These are phyloP conservation scores for slime mould (Dictyostelium discoideum) DNA, from an alignment of 78 protist species.

Conservation along the genomic window DNA sequence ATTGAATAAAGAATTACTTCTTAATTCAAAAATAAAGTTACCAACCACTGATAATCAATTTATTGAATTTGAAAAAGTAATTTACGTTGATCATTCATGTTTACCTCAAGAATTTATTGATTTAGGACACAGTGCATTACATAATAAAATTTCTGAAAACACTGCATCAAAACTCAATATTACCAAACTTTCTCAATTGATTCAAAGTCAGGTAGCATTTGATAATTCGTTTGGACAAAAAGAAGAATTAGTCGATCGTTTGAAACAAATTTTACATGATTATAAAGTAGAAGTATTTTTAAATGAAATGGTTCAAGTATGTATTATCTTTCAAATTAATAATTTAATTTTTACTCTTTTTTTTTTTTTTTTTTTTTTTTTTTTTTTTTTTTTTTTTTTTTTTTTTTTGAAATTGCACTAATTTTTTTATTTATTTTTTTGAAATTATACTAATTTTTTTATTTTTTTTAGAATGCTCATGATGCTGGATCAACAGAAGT, in stretches of 20 bases:
- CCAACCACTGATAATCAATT: neutral
- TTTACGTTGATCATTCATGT: neutral
- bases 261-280: neutral
- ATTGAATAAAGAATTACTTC: neutral
- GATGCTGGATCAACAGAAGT: slow-evolving; percentile 83
- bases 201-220: neutral
- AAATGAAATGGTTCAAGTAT: slow-evolving; percentile 77
- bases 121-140: neutral
- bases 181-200: neutral
- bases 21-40: neutral
- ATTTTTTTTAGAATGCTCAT: slow-evolving; percentile 84
- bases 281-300: neutral
- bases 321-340: neutral
- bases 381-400: too few species aligned
- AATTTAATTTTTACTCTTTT: neutral
- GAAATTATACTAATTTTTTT: neutral
- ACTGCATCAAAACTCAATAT: neutral
- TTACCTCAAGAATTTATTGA: neutral
- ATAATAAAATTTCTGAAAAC: neutral
- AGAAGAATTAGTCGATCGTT: slow-evolving; percentile 9
- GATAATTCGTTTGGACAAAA: slow-evolving; percentile 1
- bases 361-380: neutral
- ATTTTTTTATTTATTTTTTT: neutral
- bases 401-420: neutral
- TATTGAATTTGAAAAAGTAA: neutral